Conservation (phyloP, 1,284 basidiomycete genomes). For the Acaromyces ingoldii region DNA sequence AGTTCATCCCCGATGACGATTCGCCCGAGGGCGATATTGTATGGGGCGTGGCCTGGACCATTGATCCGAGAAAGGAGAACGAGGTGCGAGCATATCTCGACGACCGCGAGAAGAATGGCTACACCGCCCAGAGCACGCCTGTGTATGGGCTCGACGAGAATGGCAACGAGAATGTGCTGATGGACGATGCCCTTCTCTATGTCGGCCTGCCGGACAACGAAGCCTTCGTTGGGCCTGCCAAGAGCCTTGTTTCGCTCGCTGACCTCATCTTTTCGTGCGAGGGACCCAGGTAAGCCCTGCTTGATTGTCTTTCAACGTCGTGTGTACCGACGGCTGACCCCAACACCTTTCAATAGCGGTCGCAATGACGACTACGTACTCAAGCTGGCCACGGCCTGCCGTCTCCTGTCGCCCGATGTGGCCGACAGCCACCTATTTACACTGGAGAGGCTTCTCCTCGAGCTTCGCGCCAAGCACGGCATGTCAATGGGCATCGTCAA, state of each 20-base stretch:
- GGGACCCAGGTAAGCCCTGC: conserved; percentile 58
- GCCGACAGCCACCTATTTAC: conserved; percentile 71
- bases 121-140: conserved; percentile 25
- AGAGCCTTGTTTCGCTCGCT: conserved; percentile 63
- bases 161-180: conserved; percentile 56
- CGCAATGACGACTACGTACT: conserved; percentile 78
- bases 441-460: conserved; percentile 59
- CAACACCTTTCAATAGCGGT: conserved; percentile 61
- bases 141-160: conserved; percentile 13
- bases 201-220: conserved; percentile 72
- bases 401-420: conserved; percentile 66
- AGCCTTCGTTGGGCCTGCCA: conserved; percentile 76
- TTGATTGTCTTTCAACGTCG: no score
- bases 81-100: conserved; percentile 78
- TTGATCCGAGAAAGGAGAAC: conserved; percentile 66
- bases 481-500: background rate
- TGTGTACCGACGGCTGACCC: no score
- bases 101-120: conserved; percentile 70
- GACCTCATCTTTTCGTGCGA: conserved; percentile 66
- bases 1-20: conserved; percentile 8
- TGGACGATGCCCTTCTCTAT: conserved; percentile 62
- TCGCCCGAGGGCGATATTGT: conserved; percentile 57
- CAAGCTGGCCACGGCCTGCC: conserved; percentile 64
- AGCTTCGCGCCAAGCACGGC: conserved; percentile 18
- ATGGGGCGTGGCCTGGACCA: conserved; percentile 80